Percentiles rank a stretch among this genome's conserved stretches.
phyloP scores from a whole-genome alignment of 306 rosid species.

The Cyamopsis tetragonoloba region DNA sequence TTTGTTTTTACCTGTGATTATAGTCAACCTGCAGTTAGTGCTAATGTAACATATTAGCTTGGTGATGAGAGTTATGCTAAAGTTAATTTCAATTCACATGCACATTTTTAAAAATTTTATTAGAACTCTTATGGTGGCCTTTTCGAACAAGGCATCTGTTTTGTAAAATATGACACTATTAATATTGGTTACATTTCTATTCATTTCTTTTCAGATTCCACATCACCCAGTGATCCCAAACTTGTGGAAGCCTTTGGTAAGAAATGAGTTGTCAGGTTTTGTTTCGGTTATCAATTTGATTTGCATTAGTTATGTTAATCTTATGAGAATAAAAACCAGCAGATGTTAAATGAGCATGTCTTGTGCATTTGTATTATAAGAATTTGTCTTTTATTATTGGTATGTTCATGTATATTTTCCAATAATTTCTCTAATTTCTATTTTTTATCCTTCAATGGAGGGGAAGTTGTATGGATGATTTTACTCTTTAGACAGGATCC shows the following conservation, averaged over 20 bases:
- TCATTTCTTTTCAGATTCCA: conserved; percentile 56
- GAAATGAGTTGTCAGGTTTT: conserved; percentile 30
- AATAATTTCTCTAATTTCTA: background rate
- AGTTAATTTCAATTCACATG: background rate
- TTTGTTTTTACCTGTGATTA: background rate
- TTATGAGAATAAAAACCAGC: background rate
- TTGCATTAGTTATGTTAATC: background rate
- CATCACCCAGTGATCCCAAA: conserved; percentile 53
- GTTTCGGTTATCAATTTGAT: background rate
- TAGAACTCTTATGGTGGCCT: background rate
- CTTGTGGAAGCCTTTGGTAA: conserved; percentile 74
- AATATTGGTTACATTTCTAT: background rate
- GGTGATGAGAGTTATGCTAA: background rate
- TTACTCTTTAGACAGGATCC: background rate
- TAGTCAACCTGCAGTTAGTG: background rate
- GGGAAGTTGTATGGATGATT: background rate
- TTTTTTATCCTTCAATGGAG: background rate
- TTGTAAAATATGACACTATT: background rate
- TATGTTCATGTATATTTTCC: background rate
- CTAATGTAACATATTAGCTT: background rate
- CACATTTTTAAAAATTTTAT: background rate
- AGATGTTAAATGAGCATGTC: background rate
- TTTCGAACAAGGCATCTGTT: background rate
- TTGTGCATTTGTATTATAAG: background rate
- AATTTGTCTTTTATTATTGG: background rate